Percentiles rank a stretch among this genome's conserved stretches.
These are phyloP conservation scores for Carex littledalei DNA, from an alignment of 176 grass and related monocot species.

Conservation along the genomic window DNA sequence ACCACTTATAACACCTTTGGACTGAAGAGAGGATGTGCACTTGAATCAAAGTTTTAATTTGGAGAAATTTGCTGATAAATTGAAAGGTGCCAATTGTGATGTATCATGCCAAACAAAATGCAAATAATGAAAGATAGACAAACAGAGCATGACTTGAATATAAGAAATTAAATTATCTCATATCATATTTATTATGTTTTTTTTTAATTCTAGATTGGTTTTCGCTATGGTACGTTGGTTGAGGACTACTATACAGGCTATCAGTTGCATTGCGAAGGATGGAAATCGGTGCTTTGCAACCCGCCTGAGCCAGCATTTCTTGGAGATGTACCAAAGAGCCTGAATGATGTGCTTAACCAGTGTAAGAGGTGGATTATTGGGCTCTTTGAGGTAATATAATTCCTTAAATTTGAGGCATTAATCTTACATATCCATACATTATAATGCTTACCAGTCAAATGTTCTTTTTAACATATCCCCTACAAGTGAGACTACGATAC, in stretches of 20 bases:
- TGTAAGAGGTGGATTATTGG: slow-evolving; percentile 31
- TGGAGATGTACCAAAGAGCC: slow-evolving; percentile 32
- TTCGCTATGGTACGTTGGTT: slow-evolving; percentile 36
- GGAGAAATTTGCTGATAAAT: background rate
- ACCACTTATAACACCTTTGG: too few relatives aligned
- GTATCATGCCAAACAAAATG: background rate
- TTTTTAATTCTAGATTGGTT: slow-evolving; percentile 22
- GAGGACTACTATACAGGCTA: slow-evolving; percentile 41
- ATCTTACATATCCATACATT: background rate
- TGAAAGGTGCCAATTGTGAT: background rate
- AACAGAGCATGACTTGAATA: background rate
- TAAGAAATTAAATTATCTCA: background rate
- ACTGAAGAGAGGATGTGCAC: background rate
- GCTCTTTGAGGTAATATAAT: slow-evolving; percentile 21
- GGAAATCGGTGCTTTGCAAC: slow-evolving; percentile 33
- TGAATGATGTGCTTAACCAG: slow-evolving; percentile 35
- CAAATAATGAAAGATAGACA: background rate
- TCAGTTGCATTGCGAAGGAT: slow-evolving; percentile 36
- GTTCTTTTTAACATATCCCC: background rate
- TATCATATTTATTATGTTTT: background rate
- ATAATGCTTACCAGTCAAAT: background rate
- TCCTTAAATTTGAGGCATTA: background rate
- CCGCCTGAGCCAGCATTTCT: slow-evolving; percentile 24
- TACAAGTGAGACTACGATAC: too few relatives aligned
- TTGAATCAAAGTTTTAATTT: background rate